A percentile compares a stretch with the other conserved stretches of the same genome.
These are phyloP conservation scores for Gossypium arboreum DNA, from an alignment of 345 rosid species.

Conservation along the genomic window DNA sequence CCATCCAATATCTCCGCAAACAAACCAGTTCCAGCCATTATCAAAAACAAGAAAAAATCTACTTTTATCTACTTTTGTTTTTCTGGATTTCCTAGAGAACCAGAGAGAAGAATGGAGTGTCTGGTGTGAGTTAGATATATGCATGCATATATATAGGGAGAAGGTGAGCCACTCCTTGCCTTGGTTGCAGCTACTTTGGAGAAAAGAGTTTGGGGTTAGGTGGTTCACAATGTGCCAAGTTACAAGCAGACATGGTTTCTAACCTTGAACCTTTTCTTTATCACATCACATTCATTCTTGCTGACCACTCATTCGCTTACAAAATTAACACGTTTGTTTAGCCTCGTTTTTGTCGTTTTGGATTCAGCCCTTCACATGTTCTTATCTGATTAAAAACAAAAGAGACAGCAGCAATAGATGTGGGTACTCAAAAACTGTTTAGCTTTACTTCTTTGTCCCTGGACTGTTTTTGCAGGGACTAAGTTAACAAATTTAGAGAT, in stretches of 20 bases:
- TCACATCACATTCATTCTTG: neutral
- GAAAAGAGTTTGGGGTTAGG: constrained; percentile 16
- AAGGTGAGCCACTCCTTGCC: constrained; percentile 34
- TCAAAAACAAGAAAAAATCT: neutral
- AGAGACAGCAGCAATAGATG: too few species aligned
- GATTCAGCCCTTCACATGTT: neutral
- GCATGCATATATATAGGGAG: constrained; percentile 24
- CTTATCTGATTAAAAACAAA: too few species aligned
- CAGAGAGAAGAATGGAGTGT: constrained; percentile 10
- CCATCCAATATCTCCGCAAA: constrained; percentile 83
- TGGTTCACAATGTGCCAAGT: constrained; percentile 36
- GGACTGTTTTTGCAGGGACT: too few species aligned
- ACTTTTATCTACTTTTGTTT: neutral
- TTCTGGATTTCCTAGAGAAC: neutral
- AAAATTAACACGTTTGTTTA: neutral
- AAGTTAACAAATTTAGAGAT: too few species aligned
- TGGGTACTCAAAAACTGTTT: too few species aligned
- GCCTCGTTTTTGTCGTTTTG: neutral
- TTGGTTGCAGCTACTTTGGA: constrained; percentile 11
- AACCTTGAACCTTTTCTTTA: neutral
- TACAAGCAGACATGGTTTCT: neutral
- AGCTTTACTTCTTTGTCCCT: too few species aligned
- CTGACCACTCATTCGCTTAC: neutral
- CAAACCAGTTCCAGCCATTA: constrained; percentile 79
- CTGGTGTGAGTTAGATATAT: constrained; percentile 20